Conservation (phyloP, 176 grass and related monocot species). For the Ampelocalamus luodianensis region DNA sequence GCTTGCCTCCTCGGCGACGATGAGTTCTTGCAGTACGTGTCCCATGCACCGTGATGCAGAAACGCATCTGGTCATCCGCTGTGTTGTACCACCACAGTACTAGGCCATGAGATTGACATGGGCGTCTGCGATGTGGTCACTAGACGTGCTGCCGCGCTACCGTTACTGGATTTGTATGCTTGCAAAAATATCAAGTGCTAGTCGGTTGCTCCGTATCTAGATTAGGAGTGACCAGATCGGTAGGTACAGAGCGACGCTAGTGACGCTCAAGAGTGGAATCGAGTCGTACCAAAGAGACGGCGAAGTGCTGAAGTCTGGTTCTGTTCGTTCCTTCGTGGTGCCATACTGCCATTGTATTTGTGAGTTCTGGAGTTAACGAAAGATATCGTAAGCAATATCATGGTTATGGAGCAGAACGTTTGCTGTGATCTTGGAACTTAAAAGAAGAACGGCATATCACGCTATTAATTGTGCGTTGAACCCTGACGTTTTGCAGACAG, state of each 20-base stretch:
- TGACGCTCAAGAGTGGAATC: neutral
- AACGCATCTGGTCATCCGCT: neutral
- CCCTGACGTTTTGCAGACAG: neutral
- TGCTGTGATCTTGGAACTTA: neutral
- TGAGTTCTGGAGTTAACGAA: neutral
- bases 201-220: neutral
- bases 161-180: neutral
- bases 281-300: neutral
- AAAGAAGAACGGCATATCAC: neutral
- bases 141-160: neutral
- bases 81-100: neutral
- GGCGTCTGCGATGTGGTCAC: neutral
- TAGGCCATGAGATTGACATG: conserved; percentile 18
- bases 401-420: neutral
- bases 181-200: neutral
- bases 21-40: conserved; percentile 74
- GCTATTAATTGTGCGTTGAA: neutral
- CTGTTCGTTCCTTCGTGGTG: neutral
- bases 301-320: neutral
- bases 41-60: conserved; percentile 39
- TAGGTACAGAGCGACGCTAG: neutral
- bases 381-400: neutral
- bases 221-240: neutral
- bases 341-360: neutral
- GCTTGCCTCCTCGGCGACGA: conserved; percentile 68